Evolutionary conservation across 2,329 filamentous ascomycete genomes (phyloP).

Genomic region (Trichophyton rubrum): DNA sequence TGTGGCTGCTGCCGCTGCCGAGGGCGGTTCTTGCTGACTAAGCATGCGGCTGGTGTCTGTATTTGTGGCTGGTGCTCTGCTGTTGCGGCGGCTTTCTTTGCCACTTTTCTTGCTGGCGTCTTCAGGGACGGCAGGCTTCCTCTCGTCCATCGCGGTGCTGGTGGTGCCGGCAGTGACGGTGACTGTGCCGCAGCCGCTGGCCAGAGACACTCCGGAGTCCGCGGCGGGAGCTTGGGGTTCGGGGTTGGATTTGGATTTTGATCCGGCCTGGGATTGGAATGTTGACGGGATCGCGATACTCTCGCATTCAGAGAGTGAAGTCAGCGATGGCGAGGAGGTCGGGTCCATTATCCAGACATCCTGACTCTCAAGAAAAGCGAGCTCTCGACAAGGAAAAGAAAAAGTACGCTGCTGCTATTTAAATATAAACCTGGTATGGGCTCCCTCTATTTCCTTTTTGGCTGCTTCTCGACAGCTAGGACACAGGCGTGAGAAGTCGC

Average conservation of each 20-base stretch:
- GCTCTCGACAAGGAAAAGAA: neutral
- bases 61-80: slow-evolving; percentile 10
- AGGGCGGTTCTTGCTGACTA: slow-evolving; percentile 10
- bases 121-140: neutral
- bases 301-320: slow-evolving; percentile 10
- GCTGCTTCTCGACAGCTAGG: neutral
- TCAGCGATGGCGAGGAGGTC: slow-evolving; percentile 6
- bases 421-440: neutral
- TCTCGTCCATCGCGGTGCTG: slow-evolving; percentile 3
- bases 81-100: slow-evolving; percentile 3
- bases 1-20: slow-evolving; percentile 8
- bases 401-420: neutral
- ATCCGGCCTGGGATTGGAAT: slow-evolving; percentile 2
- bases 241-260: neutral
- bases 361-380: neutral
- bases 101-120: neutral
- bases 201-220: neutral
- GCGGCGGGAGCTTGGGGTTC: neutral
- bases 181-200: neutral
- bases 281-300: slow-evolving; percentile 10
- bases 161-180: neutral
- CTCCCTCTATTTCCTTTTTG: neutral
- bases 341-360: slow-evolving; percentile 3
- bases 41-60: slow-evolving; percentile 9
- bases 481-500: neutral